These are phyloP conservation scores for Eucalyptus erythrocorys DNA, from an alignment of 345 rosid species.

Conservation along the genomic window DNA sequence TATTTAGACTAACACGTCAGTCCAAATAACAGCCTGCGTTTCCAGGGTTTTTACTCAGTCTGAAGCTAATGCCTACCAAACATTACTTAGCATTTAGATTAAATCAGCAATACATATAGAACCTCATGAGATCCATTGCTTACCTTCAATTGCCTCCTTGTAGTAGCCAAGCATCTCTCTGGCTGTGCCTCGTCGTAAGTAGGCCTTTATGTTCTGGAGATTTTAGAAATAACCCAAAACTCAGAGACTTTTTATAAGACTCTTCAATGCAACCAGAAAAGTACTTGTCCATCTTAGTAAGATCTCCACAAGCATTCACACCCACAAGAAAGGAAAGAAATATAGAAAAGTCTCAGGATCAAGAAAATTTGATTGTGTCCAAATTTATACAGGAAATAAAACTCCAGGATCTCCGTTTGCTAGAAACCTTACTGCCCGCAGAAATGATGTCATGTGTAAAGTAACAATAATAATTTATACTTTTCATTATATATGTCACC, in stretches of 20 bases:
- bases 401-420: background rate
- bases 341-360: background rate
- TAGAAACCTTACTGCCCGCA: background rate
- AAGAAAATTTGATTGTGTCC: background rate
- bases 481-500: background rate
- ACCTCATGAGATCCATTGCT: background rate
- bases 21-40: background rate
- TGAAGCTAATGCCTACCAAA: background rate
- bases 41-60: background rate
- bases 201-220: slow-evolving; percentile 80
- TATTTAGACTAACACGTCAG: background rate
- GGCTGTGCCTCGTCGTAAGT: slow-evolving; percentile 92
- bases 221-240: background rate
- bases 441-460: background rate
- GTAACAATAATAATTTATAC: background rate
- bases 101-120: background rate
- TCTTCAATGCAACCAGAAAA: background rate
- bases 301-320: background rate
- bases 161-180: slow-evolving; percentile 74
- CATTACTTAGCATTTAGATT: background rate
- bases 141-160: slow-evolving; percentile 88
- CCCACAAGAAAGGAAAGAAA: background rate
- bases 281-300: background rate
- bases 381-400: background rate
- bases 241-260: background rate